Evolutionary conservation across 805 yeast species (phyloP), one percentile per base, ranked within the genome.

Genomic region (Starmerella bombi): DNA sequence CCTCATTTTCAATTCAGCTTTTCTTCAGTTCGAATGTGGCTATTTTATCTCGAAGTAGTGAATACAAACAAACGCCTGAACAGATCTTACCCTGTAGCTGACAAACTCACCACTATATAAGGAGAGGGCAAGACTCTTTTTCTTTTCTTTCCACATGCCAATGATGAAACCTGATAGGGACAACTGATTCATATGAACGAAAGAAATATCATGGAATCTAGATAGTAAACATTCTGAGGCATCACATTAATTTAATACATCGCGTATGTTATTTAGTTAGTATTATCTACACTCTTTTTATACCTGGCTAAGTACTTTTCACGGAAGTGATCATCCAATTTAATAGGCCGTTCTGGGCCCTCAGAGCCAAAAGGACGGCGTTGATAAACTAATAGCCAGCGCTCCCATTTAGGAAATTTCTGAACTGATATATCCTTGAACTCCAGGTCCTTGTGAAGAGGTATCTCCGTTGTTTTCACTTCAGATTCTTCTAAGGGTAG

Each of bases 401-500:
- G 68, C 16, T 94, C 80, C 98, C 98, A 91, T 58, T 79, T 83
- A 60, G 81, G 76, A 61, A 91, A 91, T 48, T 75, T 82, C 58
- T 91, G 98, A 30, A 79, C 88, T 45, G 93, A 67, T 44, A 77
- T 74, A 49, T 80, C 75, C 36, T 77, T 62, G 50, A 85, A 65
- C 52, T 80, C 80, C 43, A 91, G 59, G 32, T 71, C 72, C 45
- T 72, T 67, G 59, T 91, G 95, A 50, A 74, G 75, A 4, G 97
- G 97, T 20, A 86, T 74, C 25, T 38, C 45, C 7, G 50, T 43
- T 8, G 38, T 25, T 12, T 37, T 39, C 70, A 65, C 34, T 50
- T 81, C 93, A 53, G 82, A 93, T 56, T 86, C 85, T 1, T 95
- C 93, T 1, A 93, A 80, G 0, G 98, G 98, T 91, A 86, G 83